Percentiles rank a stretch among this genome's conserved stretches.
phyloP scores from a whole-genome alignment of 306 rosid genomes.

The Adenanthera pavonina region DNA sequence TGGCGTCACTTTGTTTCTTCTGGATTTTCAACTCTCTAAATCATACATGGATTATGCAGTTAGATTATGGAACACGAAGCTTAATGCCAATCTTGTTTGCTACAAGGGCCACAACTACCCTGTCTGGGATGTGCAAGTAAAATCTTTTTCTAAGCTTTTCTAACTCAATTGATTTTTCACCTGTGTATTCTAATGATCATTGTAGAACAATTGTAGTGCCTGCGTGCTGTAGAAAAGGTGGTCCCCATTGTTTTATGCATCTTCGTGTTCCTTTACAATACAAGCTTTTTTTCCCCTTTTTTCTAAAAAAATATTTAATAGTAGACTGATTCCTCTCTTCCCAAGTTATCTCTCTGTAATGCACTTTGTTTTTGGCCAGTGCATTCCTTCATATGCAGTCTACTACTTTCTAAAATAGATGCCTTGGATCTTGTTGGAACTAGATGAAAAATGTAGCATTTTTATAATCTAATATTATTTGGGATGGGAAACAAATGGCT shows the following conservation, averaged over 20 bases:
- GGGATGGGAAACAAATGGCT: not conserved
- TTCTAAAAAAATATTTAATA: not conserved
- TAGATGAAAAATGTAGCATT: constrained; percentile 8
- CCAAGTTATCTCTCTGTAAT: not conserved
- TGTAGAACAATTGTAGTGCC: constrained; percentile 7
- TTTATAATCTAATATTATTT: not conserved
- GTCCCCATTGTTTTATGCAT: not conserved
- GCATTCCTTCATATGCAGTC: not conserved
- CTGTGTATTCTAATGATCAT: constrained; percentile 26
- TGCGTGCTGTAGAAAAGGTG: not conserved
- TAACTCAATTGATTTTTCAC: not conserved
- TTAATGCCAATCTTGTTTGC: constrained; percentile 92
- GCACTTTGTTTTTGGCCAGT: not conserved
- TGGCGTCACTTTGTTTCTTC: constrained; percentile 1
- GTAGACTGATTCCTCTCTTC: not conserved
- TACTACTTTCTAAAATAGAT: constrained; percentile 3
- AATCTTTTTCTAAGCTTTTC: constrained; percentile 34
- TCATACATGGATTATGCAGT: constrained; percentile 61
- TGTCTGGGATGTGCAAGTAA: constrained; percentile 99
- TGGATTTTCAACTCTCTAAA: constrained; percentile 11
- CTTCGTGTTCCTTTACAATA: not conserved
- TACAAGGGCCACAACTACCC: constrained; percentile 99
- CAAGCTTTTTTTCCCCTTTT: not conserved
- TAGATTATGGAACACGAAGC: constrained; percentile 91
- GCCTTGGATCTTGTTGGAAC: constrained; percentile 7